These are phyloP conservation scores for Neonectria magnoliae DNA, from an alignment of 2,329 filamentous ascomycete genomes.

Conservation along the genomic window DNA sequence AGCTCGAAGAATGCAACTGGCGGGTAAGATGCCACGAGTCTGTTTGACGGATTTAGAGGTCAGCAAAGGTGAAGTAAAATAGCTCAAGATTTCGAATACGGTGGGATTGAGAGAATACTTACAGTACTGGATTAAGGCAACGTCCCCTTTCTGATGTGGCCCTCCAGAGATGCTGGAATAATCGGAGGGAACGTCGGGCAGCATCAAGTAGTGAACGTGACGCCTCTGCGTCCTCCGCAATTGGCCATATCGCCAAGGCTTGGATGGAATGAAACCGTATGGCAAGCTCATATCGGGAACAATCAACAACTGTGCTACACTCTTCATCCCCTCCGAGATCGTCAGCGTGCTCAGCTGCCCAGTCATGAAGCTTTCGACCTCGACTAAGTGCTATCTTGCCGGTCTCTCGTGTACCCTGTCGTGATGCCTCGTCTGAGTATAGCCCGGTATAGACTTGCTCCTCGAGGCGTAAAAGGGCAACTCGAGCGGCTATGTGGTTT, in stretches of 20 bases:
- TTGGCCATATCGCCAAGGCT: slow-evolving; percentile 4
- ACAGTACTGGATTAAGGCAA: slow-evolving; percentile 7
- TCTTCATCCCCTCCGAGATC: slow-evolving; percentile 5
- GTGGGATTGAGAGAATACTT: background rate
- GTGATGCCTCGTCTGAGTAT: slow-evolving; percentile 7
- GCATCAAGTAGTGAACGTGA: slow-evolving; percentile 3
- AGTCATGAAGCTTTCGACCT: slow-evolving; percentile 7
- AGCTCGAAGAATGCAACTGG: slow-evolving; percentile 21
- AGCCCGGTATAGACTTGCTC: slow-evolving; percentile 8
- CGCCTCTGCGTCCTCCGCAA: background rate
- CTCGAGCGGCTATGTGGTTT: background rate
- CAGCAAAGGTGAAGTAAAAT: background rate
- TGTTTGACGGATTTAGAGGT: background rate
- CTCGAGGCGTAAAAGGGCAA: slow-evolving; percentile 7
- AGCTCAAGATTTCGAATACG: background rate
- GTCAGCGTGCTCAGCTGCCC: background rate
- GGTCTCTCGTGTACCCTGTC: background rate
- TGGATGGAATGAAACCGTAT: slow-evolving; percentile 4
- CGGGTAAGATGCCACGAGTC: slow-evolving; percentile 22
- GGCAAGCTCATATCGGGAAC: background rate
- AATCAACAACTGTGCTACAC: background rate
- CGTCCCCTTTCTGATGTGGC: slow-evolving; percentile 3
- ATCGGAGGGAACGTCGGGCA: slow-evolving; percentile 7
- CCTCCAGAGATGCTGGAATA: slow-evolving; percentile 16
- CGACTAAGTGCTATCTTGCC: background rate